Evolutionary conservation across 371 early-diverging fungal genomes (phyloP).

Genomic region (Funneliformis caledonium): DNA sequence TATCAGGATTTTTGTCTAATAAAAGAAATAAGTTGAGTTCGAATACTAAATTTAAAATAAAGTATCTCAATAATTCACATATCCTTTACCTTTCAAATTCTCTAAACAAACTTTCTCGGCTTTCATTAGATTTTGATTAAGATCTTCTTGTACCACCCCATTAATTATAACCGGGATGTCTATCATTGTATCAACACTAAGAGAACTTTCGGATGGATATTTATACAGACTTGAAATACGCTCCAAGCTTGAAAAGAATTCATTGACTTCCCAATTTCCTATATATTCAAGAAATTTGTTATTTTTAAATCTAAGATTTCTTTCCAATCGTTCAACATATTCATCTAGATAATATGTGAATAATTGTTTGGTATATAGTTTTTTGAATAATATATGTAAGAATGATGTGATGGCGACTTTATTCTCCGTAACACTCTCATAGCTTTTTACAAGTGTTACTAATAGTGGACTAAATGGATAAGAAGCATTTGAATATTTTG

Average conservation of each 20-base stretch:
- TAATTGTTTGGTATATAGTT: conserved; percentile 39
- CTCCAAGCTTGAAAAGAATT: neutral
- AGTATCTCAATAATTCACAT: neutral
- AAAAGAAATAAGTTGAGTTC: neutral
- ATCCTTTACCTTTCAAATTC: neutral
- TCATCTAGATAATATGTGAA: neutral
- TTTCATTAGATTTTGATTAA: neutral
- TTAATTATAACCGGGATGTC: neutral
- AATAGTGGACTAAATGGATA: conserved; percentile 66
- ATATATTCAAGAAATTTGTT: neutral
- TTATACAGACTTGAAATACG: neutral
- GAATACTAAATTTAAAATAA: neutral
- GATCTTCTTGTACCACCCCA: neutral
- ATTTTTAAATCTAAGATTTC: neutral
- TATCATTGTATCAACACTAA: neutral
- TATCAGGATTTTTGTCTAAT: conserved; percentile 7
- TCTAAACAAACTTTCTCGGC: neutral
- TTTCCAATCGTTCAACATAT: conserved; percentile 1
- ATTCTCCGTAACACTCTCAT: conserved; percentile 35
- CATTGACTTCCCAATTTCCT: neutral
- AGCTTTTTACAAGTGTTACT: conserved; percentile 57
- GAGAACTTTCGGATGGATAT: neutral
- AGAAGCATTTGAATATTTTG: neutral
- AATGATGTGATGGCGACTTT: conserved; percentile 5
- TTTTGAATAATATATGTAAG: conserved; percentile 39